Evolutionary conservation across 306 rosid species (phyloP), one percentile per base, ranked within the genome.

Genomic region (Cajanus cajan): DNA sequence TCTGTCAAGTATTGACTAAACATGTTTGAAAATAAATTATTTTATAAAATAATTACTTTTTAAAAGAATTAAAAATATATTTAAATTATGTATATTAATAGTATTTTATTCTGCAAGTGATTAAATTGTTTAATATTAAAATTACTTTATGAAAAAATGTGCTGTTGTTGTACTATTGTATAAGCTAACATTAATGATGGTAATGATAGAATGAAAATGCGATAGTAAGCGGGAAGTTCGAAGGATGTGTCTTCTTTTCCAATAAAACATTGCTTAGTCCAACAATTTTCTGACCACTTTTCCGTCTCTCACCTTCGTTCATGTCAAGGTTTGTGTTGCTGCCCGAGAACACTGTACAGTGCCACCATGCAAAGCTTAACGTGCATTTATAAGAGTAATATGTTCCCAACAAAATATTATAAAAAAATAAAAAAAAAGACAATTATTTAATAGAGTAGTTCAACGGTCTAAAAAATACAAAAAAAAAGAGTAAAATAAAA

Each of bases 181-280:
- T 34, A 73, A 19, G 39, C 5, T 31, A 22, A 64, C 24, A 16
- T 51, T 22, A 36, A 67, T 58, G 15, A 44, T 41, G 73, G 34
- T 76, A 48, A 84, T 43, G 54, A 78, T 68, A 43, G 82, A 69
- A 24, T 64, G 67, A 62, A 71, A 71, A 48, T 25, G 21, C 61
- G 7, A 44, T 62, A 34, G 8, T 22, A 19, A 59, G 78, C 34
- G 59, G 15, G 75, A 70, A 64, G 25, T 80, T 79, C 59, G 37
- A 82, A 75, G 76, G 39, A 39, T 52, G 82, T 47, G 16, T 78
- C 80, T n/a, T 77, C 58, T 41, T 74, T 62, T 65, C 64, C 58
- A 64, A 82, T 76, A 76, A 68, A 66, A 61, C 78, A 6, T 19
- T 48, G 19, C 73, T 28, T 52, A 63, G 40, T 71, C 65, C 80